Evolutionary conservation across 352 stramenopile species (phyloP).

Genomic region (Saprolegnia diclina): DNA sequence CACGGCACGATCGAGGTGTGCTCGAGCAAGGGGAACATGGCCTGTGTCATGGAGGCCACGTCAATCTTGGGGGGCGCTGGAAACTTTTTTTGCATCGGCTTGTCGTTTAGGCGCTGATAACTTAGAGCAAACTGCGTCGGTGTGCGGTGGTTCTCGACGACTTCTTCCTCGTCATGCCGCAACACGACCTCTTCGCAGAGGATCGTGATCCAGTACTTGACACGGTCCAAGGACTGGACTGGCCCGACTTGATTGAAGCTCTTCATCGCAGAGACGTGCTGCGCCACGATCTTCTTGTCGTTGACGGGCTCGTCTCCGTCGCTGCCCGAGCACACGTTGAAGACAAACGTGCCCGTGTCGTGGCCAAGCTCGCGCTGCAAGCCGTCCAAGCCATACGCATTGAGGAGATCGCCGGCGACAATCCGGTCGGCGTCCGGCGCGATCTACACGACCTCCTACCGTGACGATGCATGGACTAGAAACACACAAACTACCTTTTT

Average conservation of each 20-base stretch:
- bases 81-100: conserved; percentile 28
- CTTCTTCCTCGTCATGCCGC: conserved; percentile 67
- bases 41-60: conserved; percentile 31
- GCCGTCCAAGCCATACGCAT: conserved; percentile 46
- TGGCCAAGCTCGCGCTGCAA: conserved; percentile 49
- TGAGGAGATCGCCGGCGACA: conserved; percentile 47
- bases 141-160: conserved; percentile 69
- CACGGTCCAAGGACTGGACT: conserved; percentile 43
- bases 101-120: conserved; percentile 24
- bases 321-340: conserved; percentile 51
- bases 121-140: conserved; percentile 47
- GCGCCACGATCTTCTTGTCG: conserved; percentile 56
- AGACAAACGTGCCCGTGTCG: conserved; percentile 54
- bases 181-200: conserved; percentile 68
- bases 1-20: conserved; percentile 55
- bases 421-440: conserved; percentile 30
- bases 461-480: background rate
- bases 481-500: conserved; percentile 30
- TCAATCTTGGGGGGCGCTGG: conserved; percentile 51
- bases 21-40: conserved; percentile 49
- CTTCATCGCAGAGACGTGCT: conserved; percentile 65
- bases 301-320: conserved; percentile 70
- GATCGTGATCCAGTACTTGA: conserved; percentile 72
- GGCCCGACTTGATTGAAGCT: conserved; percentile 70
- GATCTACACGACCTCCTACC: conserved; percentile 21